These are phyloP conservation scores for Patellifolia procumbens DNA, from an alignment of 179 eudicot species.

Conservation along the genomic window DNA sequence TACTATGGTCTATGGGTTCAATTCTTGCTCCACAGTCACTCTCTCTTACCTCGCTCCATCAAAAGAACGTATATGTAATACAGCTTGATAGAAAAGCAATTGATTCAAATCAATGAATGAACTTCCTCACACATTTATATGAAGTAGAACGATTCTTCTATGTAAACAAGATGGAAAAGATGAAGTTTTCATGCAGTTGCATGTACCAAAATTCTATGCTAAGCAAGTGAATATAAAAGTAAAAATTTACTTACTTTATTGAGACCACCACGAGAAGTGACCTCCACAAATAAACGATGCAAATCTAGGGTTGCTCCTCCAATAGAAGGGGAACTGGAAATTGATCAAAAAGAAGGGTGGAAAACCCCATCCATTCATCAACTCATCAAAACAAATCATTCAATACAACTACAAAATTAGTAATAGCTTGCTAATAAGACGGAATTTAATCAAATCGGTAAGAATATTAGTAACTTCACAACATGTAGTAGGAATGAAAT, in stretches of 20 bases:
- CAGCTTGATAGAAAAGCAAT: neutral
- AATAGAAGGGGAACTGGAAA: constrained; percentile 58
- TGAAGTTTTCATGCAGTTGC: neutral
- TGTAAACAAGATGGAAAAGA: neutral
- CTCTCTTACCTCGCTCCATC: neutral
- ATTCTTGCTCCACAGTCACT: neutral
- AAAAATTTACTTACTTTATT: constrained; percentile 53
- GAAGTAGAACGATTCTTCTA: neutral
- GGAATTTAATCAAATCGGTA: neutral
- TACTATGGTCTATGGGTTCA: neutral
- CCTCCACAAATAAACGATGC: constrained; percentile 69
- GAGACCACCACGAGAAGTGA: constrained; percentile 85
- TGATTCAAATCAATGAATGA: neutral
- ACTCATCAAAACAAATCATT: no score
- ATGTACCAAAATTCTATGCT: neutral
- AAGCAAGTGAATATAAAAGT: neutral
- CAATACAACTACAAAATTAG: no score
- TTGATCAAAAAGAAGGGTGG: neutral
- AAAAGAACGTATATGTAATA: neutral
- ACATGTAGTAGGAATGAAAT: neutral
- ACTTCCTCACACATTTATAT: neutral
- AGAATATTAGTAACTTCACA: neutral
- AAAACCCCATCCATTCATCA: neutral
- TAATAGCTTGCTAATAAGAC: neutral
- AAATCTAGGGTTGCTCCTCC: constrained; percentile 64